Evolutionary conservation across 2,329 filamentous ascomycete species (phyloP).

Genomic region (Chrysoporthe puriensis): DNA sequence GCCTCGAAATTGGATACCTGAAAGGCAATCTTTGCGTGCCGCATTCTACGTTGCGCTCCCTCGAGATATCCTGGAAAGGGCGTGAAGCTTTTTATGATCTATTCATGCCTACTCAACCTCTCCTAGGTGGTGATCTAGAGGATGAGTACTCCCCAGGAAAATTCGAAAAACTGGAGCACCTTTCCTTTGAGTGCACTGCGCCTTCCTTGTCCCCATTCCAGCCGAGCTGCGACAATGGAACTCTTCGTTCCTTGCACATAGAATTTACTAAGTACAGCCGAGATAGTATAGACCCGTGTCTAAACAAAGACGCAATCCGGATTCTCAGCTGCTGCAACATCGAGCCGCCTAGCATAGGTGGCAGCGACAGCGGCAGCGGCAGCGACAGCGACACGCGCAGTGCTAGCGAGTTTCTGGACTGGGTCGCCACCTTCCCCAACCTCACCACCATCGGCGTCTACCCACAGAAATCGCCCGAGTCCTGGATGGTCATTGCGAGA

Average conservation of each 20-base stretch:
- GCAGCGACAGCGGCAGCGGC: neutral
- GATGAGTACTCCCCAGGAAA: neutral
- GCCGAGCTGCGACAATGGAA: conserved; percentile 20
- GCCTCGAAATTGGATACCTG: neutral
- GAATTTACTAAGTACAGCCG: neutral
- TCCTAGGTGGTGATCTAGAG: no score
- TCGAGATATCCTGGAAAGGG: neutral
- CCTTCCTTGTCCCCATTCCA: neutral
- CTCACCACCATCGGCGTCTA: conserved; percentile 23
- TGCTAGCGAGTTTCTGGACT: neutral
- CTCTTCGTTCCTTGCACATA: conserved; percentile 19
- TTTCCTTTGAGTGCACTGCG: neutral
- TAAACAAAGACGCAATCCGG: conserved; percentile 18
- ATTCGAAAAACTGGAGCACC: conserved; percentile 17
- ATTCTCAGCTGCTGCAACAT: conserved; percentile 12
- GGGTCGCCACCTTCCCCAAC: conserved; percentile 20
- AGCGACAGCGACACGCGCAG: neutral
- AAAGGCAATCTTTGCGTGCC: neutral
- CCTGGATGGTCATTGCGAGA: neutral
- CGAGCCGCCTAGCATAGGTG: neutral
- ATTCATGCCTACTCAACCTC: neutral
- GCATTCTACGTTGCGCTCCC: neutral
- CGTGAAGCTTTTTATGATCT: neutral
- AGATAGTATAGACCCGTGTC: neutral
- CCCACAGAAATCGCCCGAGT: neutral